Base-by-base conservation (phyloP, 495 filamentous ascomycete genomes). In the Delitschia confertaspora region DNA sequence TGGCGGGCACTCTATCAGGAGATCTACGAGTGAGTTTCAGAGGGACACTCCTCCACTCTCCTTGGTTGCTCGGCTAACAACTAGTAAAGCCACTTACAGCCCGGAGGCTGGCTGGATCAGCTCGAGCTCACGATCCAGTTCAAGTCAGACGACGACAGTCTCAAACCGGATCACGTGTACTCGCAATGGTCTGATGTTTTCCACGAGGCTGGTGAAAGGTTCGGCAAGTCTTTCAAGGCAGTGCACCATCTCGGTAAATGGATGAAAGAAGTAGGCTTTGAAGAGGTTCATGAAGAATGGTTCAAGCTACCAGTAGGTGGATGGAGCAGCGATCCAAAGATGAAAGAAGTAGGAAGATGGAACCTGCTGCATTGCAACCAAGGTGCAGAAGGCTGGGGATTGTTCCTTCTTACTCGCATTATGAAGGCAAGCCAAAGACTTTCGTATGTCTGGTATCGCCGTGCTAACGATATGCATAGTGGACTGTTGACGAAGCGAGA, bases 1-100 rank as follows among this genome's bases (percentile, higher is more conserved):
- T 83, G 80, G 79, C 55, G 65, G 3, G 61, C 43, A 41, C 16
- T 61, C 45, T 23, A 69, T 63, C 23, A 67, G 43, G 16, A 50
- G 23, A 47, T 43, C 11, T 55, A 42, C 16, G 34, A 46, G 49
- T 51, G 45, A 36, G 31, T 33, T 14, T n/a, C n/a, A n/a, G n/a
- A n/a, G n/a, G n/a, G n/a, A n/a, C n/a, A n/a, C 16, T 13, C 5
- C 11, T 26, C 23, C 8, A 32, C 31, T 1, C 11, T 9, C 11
- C 21, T 7, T 10, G 9, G n/a, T 18, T 6, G 13, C 7, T 42
- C 18, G 13, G 13, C 41, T 19, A 38, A 6, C 8, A 13, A 22
- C 34, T 13, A 35, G 8, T 8, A 8, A 10, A 59, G 55, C 17
- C 53, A 60, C 23, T 37, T 59, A 6, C 11, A 39, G 16, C 59